Base-by-base conservation (phyloP, 441 rosid species). In the Gossypium schwendimanii region DNA sequence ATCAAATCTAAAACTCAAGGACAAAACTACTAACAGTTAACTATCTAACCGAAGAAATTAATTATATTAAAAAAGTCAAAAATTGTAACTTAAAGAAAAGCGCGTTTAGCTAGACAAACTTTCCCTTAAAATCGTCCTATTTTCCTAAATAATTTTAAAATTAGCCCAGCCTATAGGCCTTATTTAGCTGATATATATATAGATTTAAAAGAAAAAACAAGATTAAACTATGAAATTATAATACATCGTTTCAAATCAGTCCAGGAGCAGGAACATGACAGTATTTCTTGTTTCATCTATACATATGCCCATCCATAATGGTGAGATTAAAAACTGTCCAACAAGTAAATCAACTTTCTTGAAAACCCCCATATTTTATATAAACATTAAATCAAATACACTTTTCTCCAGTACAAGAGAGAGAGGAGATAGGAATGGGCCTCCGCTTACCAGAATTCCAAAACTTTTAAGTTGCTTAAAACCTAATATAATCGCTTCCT, bases 401-500 rank as follows among this genome's bases (percentile, higher is more conserved):
- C 44, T 39, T 39, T 39, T 39, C 44, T 39, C 44, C 44, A 39
- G 11, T 39, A 39, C 44, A 39, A 39, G 47, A 17, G 3, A 20
- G 2, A 20, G 28, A 39, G 47, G 9, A 63, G 50, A 6, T 36
- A 36, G 47, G 66, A 36, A 63, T 17, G n/a, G 70, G 15, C 11
- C 24, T 17, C 57, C 57, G 6, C 57, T 68, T 17, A 68, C 45
- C 49, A 15, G 2, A 53, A 68, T 17, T 8, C 49, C 24, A 23
- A 33, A 69, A 26, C 10, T 18, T 8, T 12, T 9, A n/a, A 36
- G 33, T 3, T 23, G 20, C 36, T 0, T 59, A 11, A 39, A 39
- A 3, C 18, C 39, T 26, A 94, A 76, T 86, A 88, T 63, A 94
- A 79, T 18, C 97, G 96, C 81, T 78, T 85, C 75, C 89, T 80